Evolutionary conservation across 805 yeast genomes (phyloP), one percentile per base, ranked within the genome.

Genomic region (Pichia deserticola): DNA sequence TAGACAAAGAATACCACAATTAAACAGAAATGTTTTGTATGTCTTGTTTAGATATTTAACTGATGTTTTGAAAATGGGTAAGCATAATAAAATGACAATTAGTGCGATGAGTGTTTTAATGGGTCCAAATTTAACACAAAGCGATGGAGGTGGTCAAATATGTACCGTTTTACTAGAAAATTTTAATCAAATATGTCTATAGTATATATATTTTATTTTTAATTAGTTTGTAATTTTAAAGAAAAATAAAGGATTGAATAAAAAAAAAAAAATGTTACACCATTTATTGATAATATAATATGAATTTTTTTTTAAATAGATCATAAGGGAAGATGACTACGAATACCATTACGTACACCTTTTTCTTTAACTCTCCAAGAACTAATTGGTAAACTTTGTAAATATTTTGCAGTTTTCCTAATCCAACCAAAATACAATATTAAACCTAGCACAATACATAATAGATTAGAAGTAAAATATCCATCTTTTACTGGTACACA

Each of bases 51-150:
- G 76, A 50, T 81, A 86, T 55, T 70, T 92, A 63, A 69, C 76
- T 29, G 76, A 79, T 51, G 86, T 90, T 42, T 74, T 83, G 44
- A 72, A 77, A 40, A 76, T 82, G 57, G 75, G 73, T 52, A 76
- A 77, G 12, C 66, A 70, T 51, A 92, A 90, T 68, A 82, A 89
- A 65, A 92, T 92, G 99, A 85, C 84, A 51, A 68, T 86, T 51
- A 74, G 86, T 56, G 92, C 93, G 59, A 69, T 78, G 47, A 60
- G 66, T 37, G 68, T 67, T 47, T 55, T 67, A 45, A 66, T 67
- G 62, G 67, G 68, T 1, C 70, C 69, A 5, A 67, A 67, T 41
- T 52, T 67, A 42, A 63, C 68, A 15, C 64, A 65, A 3, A 57
- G 55, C 41, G 66, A 63, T 44, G 66, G 68, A 27, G 67, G 67